Conservation (phyloP, 2,329 filamentous ascomycete genomes). For the Pseudomassariella vexata region DNA sequence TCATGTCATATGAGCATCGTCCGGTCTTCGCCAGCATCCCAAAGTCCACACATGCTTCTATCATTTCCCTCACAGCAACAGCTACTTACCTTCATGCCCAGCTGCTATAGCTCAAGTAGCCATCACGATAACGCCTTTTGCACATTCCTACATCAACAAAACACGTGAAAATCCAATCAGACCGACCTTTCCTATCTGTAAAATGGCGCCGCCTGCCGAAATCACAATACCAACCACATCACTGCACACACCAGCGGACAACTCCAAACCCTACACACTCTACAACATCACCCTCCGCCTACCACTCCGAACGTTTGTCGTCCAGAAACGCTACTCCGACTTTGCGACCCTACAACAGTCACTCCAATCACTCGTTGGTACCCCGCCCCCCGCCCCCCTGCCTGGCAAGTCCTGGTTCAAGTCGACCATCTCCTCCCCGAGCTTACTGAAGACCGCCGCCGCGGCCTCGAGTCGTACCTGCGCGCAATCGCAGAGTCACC, state of each 20-base stretch:
- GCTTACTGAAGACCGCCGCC: conserved; percentile 65
- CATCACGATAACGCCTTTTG: too few relatives aligned
- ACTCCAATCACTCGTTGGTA: conserved; percentile 54
- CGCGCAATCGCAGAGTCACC: conserved; percentile 64
- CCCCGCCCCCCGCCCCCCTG: conserved; percentile 60
- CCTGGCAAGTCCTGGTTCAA: conserved; percentile 75
- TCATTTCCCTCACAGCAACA: too few relatives aligned
- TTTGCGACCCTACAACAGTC: conserved; percentile 62
- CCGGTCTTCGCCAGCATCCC: too few relatives aligned
- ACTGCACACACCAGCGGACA: conserved; percentile 39
- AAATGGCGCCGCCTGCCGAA: conserved; percentile 60
- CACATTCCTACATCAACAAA: too few relatives aligned
- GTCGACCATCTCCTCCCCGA: conserved; percentile 63
- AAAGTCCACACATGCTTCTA: too few relatives aligned
- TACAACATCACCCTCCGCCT: conserved; percentile 76
- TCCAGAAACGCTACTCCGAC: conserved; percentile 79
- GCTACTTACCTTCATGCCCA: too few relatives aligned
- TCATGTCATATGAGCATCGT: too few relatives aligned
- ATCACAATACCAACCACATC: conserved; percentile 65
- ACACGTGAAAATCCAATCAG: too few relatives aligned
- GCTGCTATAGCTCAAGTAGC: too few relatives aligned
- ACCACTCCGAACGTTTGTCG: conserved; percentile 67
- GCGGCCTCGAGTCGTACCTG: conserved; percentile 65
- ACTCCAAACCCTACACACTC: conserved; percentile 64
- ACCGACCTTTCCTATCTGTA: too few relatives aligned